A percentile compares a stretch with the other conserved stretches of the same genome.
Conservation (phyloP, 2,329 filamentous ascomycete species). For the Aureobasidium zeae region DNA sequence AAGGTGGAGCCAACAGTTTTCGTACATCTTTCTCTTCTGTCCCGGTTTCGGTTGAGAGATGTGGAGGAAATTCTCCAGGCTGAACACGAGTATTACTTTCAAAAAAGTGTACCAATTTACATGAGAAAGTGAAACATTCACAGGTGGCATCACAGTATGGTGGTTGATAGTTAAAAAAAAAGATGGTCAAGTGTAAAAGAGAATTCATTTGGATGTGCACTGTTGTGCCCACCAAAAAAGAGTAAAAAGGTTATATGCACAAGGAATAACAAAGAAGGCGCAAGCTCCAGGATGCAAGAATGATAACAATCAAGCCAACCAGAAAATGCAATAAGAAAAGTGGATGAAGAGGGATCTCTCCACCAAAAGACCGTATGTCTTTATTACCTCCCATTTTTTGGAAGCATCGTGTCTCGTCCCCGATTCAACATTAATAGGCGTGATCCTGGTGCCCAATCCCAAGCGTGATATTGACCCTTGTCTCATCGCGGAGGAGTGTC, state of each 20-base stretch:
- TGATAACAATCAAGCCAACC: constrained; percentile 7
- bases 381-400: constrained; percentile 12
- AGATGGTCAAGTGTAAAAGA: neutral
- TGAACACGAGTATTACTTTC: no score
- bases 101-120: no score
- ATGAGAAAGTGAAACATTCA: neutral
- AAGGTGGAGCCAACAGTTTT: no score
- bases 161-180: no score
- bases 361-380: constrained; percentile 3
- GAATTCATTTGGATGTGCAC: no score
- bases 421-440: constrained; percentile 13
- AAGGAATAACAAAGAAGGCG: constrained; percentile 8
- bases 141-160: no score
- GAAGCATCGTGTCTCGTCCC: neutral
- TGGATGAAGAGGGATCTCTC: neutral
- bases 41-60: no score
- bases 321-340: constrained; percentile 12
- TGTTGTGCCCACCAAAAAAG: no score
- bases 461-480: neutral
- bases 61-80: no score
- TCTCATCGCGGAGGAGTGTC: constrained; percentile 1
- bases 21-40: no score
- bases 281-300: constrained; percentile 14
- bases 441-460: constrained; percentile 11
- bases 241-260: constrained; percentile 13